Evolutionary conservation across 2,329 filamentous ascomycete species (phyloP), one percentile per base, ranked within the genome.

Genomic region (Fusarium brachygibbosum): DNA sequence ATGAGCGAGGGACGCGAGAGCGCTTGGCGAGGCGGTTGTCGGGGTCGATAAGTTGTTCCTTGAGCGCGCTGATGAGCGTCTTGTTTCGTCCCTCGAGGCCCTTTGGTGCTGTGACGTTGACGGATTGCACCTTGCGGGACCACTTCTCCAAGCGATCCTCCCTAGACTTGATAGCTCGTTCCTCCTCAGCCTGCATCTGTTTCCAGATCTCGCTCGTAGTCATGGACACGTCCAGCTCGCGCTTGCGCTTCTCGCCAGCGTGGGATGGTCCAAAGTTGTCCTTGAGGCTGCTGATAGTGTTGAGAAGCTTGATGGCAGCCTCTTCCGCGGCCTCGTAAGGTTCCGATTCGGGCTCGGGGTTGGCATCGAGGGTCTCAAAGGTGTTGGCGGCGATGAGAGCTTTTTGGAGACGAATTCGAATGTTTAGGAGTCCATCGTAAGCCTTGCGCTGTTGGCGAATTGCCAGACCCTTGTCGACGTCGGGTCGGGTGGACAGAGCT

Each of bases 341-440:
- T 77, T 86, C 82, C 16, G 80, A 77, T 34, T 80, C 79, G 40
- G 82, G 76, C 4, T 78, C 76, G 7, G 75, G 71, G 25, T 76
- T 79, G 16, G 79, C 79, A 2, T 84, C 81, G 3, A 85, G 71
- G 1, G 82, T 76, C 17, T 85, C 79, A 40, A 97, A 84, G 1
- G 93, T 91, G 78, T 98, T 98, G 28, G 91, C 88, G 0, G 92
- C 90, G 17, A 96, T 87, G 16, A 99, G 82, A 3, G 93, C 93
- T 79, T 98, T 98, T 79, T 99, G 97, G 19, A 99, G 82, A 64
- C 95, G 92, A 76, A 99, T 98, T 21, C 96, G 90, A 16, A 94
- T 87, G 80, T 97, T 97, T 32, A 99, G 86, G 1, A 98, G 87
- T 1, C 92, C 88, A 72, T 98, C 95, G 75, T 97, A 99, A 1